A percentile compares a stretch with the other conserved stretches of the same genome.
These are phyloP conservation scores for Stephanodiscus minutulus DNA, from an alignment of 108 stramenopile species.

Conservation along the genomic window DNA sequence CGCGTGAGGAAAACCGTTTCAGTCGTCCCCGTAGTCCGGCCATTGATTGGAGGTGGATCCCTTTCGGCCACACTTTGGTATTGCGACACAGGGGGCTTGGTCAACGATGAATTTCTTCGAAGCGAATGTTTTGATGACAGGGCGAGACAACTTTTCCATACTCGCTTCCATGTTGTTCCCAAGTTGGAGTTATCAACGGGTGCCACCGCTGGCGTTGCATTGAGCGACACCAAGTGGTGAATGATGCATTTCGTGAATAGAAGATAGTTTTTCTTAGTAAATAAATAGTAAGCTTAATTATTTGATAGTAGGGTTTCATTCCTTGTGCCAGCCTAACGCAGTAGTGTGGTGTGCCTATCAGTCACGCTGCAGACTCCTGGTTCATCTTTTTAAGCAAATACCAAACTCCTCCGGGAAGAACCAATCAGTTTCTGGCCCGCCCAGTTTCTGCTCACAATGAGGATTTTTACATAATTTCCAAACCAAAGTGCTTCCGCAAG, in stretches of 20 bases:
- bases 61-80: slow-evolving; percentile 11
- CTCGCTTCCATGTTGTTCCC: slow-evolving; percentile 79
- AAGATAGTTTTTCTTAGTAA: too few relatives aligned
- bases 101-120: slow-evolving; percentile 3
- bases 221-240: slow-evolving; percentile 82
- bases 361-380: too few relatives aligned
- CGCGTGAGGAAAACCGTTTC: slow-evolving; percentile 56
- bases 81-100: background rate
- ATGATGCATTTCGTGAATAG: too few relatives aligned
- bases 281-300: too few relatives aligned
- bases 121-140: slow-evolving; percentile 26
- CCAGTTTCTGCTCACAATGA: too few relatives aligned
- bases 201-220: slow-evolving; percentile 76
- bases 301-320: too few relatives aligned
- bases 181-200: slow-evolving; percentile 80
- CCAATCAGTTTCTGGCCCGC: too few relatives aligned
- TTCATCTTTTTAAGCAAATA: too few relatives aligned
- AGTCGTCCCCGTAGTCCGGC: slow-evolving; percentile 29
- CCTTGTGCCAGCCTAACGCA: too few relatives aligned
- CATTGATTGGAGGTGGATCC: slow-evolving; percentile 5
- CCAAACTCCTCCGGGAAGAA: too few relatives aligned
- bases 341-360: too few relatives aligned
- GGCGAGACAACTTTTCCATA: slow-evolving; percentile 54
- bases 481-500: slow-evolving; percentile 11
- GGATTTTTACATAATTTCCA: background rate